Percentiles rank a stretch among this genome's conserved stretches.
These are phyloP conservation scores for Debaryomyces psychrophilus DNA, from an alignment of 1,139 yeast species.

Conservation along the genomic window DNA sequence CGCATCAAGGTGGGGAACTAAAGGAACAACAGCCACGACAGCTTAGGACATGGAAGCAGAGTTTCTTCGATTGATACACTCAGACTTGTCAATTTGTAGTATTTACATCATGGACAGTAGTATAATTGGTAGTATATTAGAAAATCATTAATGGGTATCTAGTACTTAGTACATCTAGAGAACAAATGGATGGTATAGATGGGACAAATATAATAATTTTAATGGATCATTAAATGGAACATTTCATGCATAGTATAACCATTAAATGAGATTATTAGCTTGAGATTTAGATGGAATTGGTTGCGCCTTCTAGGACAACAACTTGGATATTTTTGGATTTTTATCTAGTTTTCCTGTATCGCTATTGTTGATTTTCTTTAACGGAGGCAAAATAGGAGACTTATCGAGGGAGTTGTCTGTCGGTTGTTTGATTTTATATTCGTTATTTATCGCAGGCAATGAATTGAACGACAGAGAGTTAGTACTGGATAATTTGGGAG, in stretches of 20 bases:
- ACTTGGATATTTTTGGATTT: conserved; percentile 36
- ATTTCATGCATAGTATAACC: background rate
- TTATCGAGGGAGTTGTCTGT: conserved; percentile 3
- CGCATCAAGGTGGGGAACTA: no score
- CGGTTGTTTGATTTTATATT: background rate
- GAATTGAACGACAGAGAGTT: conserved; percentile 12
- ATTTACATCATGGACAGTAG: background rate
- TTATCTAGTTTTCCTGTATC: conserved; percentile 20
- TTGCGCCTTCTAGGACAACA: conserved; percentile 23
- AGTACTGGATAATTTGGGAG: conserved; percentile 8
- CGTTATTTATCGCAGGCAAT: conserved; percentile 5
- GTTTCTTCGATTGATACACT: no score
- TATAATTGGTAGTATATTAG: background rate
- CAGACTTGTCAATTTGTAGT: background rate
- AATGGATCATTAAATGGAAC: background rate
- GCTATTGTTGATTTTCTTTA: conserved; percentile 7
- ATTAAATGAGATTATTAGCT: no score
- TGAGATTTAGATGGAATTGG: background rate
- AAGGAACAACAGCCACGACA: no score
- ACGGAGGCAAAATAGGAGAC: conserved; percentile 13
- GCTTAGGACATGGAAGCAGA: no score
- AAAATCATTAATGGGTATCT: background rate
- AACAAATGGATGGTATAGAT: background rate
- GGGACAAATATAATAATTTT: background rate
- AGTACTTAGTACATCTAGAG: background rate